These are phyloP conservation scores for Penicillium sp. DNA, from an alignment of 2,329 filamentous ascomycete genomes.

Conservation along the genomic window DNA sequence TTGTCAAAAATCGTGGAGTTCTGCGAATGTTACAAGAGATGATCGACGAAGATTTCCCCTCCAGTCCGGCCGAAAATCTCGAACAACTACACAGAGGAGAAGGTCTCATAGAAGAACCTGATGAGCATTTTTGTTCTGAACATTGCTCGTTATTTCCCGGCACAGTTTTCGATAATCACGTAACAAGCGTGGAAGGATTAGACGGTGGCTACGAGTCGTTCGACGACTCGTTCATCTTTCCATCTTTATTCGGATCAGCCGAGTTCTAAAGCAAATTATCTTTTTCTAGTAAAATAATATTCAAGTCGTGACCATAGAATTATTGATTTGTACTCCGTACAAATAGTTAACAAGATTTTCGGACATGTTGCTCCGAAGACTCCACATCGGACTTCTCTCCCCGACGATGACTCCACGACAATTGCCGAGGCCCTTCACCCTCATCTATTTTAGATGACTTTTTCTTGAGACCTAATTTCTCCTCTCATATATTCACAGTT, in stretches of 20 bases:
- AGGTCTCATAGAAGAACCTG: background rate
- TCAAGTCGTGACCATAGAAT: too few species aligned
- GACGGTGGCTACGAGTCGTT: background rate
- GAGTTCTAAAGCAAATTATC: slow-evolving; percentile 1
- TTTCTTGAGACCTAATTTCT: background rate
- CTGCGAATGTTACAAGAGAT: slow-evolving; percentile 20
- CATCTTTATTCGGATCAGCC: slow-evolving; percentile 7
- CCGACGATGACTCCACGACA: slow-evolving; percentile 4
- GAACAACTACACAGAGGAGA: background rate
- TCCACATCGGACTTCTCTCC: slow-evolving; percentile 3
- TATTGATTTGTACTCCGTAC: too few species aligned
- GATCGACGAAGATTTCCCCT: slow-evolving; percentile 14
- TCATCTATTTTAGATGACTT: background rate
- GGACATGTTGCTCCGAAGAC: background rate
- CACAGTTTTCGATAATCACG: background rate
- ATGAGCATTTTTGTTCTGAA: slow-evolving; percentile 11
- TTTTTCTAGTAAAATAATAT: too few species aligned
- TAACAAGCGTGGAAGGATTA: background rate
- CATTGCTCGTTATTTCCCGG: slow-evolving; percentile 14
- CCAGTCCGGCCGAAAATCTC: background rate
- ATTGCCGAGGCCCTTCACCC: background rate
- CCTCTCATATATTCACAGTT: background rate
- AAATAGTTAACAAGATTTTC: too few species aligned
- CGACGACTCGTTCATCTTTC: background rate
- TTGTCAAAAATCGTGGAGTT: slow-evolving; percentile 17